phyloP scores from a whole-genome alignment of 805 yeast species.

The Zygosaccharomyces bailii region DNA sequence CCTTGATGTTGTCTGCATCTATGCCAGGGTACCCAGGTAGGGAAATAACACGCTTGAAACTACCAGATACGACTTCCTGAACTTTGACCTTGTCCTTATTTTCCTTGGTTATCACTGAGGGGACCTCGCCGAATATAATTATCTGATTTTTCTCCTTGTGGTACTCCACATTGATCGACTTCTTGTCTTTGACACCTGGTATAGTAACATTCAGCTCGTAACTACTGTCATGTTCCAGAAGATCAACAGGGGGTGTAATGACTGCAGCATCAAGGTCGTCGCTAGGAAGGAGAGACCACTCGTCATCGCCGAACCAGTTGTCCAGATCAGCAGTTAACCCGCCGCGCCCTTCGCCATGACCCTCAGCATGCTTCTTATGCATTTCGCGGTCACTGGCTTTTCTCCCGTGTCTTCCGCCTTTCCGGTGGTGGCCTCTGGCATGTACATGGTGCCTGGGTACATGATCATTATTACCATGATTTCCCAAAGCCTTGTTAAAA shows the following conservation, averaged over 20 bases:
- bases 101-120: conserved; percentile 23
- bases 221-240: conserved; percentile 42
- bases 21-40: conserved; percentile 40
- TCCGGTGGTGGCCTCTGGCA: not conserved
- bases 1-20: conserved; percentile 44
- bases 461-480: conserved; percentile 27
- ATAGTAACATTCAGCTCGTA: conserved; percentile 44
- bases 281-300: conserved; percentile 27
- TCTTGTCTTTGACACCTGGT: conserved; percentile 46
- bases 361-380: not conserved
- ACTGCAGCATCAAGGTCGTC: conserved; percentile 23
- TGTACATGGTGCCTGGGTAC: conserved; percentile 20
- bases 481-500: conserved; percentile 37
- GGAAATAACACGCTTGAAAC: conserved; percentile 41
- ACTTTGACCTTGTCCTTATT: conserved; percentile 28
- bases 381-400: not conserved
- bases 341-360: not conserved
- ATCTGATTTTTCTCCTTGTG: conserved; percentile 44
- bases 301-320: conserved; percentile 27
- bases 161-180: conserved; percentile 44
- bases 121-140: conserved; percentile 44
- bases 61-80: conserved; percentile 39
- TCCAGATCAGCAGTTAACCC: conserved; percentile 12
- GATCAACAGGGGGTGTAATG: conserved; percentile 46
- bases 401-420: not conserved